Evolutionary conservation across 345 rosid species (phyloP).

Genomic region (Corchorus olitorius): DNA sequence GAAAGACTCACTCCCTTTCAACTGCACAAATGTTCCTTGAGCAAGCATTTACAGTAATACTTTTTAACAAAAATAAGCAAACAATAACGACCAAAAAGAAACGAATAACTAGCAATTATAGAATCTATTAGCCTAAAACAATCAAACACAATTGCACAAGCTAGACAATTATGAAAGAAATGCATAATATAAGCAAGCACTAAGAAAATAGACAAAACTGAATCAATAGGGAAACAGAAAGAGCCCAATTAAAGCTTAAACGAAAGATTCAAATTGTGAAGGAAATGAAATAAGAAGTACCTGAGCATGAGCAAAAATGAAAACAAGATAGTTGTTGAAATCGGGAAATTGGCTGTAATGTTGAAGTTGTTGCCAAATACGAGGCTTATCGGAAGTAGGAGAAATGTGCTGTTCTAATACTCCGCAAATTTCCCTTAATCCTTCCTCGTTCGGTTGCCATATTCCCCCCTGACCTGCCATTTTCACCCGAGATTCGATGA

Average conservation of each 20-base stretch:
- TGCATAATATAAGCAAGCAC: background rate
- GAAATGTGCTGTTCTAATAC: slow-evolving; percentile 86
- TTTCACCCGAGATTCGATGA: background rate
- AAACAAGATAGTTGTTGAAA: slow-evolving; percentile 91
- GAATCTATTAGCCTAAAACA: slow-evolving; percentile 21
- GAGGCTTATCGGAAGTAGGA: slow-evolving; percentile 85
- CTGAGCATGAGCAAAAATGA: slow-evolving; percentile 81
- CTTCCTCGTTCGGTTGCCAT: slow-evolving; percentile 94
- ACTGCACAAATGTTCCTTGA: background rate
- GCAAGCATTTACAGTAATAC: background rate
- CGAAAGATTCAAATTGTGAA: background rate
- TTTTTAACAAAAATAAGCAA: background rate
- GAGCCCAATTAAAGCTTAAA: background rate
- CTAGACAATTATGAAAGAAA: no score
- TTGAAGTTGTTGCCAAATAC: slow-evolving; percentile 89
- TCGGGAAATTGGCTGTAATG: slow-evolving; percentile 84
- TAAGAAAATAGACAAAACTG: background rate
- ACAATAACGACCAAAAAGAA: background rate
- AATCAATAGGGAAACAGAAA: background rate
- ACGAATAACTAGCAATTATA: background rate
- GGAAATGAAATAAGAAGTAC: slow-evolving; percentile 28
- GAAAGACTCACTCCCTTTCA: background rate
- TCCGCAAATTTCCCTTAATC: slow-evolving; percentile 77
- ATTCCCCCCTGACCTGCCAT: background rate
- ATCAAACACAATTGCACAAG: background rate